These are phyloP conservation scores for Arthrobotrys conoides DNA, from an alignment of 2,329 filamentous ascomycete genomes.

Conservation along the genomic window DNA sequence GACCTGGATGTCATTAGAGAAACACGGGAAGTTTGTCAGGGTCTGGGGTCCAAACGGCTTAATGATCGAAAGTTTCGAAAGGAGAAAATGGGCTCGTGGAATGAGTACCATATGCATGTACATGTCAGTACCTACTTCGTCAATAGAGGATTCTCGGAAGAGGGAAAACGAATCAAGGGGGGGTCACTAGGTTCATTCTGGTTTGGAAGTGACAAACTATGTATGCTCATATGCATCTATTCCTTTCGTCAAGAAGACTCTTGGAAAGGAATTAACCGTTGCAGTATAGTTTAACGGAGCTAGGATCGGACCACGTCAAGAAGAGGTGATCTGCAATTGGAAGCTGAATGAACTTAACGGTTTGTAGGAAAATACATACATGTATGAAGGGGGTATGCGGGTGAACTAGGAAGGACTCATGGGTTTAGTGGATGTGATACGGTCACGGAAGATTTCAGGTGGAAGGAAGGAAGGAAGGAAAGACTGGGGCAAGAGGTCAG, in stretches of 20 bases:
- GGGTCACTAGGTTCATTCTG: neutral
- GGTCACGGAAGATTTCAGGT: neutral
- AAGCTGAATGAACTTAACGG: neutral
- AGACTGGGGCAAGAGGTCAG: neutral
- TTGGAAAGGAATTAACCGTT: conserved; percentile 11
- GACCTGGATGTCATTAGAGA: conserved; percentile 5
- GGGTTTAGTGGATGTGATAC: conserved; percentile 6
- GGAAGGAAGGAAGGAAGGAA: neutral
- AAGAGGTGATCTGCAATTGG: conserved; percentile 3
- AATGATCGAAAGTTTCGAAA: neutral
- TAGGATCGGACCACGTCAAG: neutral
- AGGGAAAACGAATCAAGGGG: neutral
- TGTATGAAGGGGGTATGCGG: conserved; percentile 14
- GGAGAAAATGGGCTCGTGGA: too few relatives aligned
- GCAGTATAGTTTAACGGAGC: neutral
- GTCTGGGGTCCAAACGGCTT: conserved; percentile 15
- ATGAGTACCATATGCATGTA: neutral
- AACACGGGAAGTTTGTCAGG: conserved; percentile 18
- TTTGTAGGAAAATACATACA: neutral
- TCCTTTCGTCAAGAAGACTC: neutral
- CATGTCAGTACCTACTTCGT: too few relatives aligned
- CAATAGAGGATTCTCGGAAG: conserved; percentile 5
- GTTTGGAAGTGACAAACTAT: neutral
- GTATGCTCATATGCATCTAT: conserved; percentile 7
- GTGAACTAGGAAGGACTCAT: conserved; percentile 1